These are phyloP conservation scores for Pseudocercospora macadamiae DNA, from an alignment of 2,329 filamentous ascomycete species.

Conservation along the genomic window DNA sequence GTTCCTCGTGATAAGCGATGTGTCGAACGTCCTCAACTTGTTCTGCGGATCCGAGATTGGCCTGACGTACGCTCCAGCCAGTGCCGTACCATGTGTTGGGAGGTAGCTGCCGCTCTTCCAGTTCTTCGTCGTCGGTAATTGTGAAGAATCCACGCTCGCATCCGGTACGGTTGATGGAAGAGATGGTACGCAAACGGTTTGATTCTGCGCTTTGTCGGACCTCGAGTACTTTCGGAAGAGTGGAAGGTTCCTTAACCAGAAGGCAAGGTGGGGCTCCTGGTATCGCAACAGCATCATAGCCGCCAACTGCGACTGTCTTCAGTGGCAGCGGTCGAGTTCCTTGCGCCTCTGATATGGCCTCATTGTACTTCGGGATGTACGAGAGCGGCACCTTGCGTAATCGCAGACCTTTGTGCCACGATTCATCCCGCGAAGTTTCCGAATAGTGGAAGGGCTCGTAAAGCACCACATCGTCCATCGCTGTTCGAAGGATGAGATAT, in stretches of 20 bases:
- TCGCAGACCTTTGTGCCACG: conserved; percentile 62
- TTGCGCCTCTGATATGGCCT: conserved; percentile 55
- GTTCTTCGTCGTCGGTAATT: conserved; percentile 57
- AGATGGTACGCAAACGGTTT: conserved; percentile 52
- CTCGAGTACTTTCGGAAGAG: conserved; percentile 65
- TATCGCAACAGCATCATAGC: conserved; percentile 81
- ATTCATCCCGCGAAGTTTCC: neutral
- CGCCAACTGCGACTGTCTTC: conserved; percentile 66
- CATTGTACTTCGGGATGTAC: conserved; percentile 62
- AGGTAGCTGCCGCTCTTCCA: conserved; percentile 75
- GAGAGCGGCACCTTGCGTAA: conserved; percentile 78
- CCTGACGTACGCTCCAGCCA: conserved; percentile 73
- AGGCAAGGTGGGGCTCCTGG: conserved; percentile 80
- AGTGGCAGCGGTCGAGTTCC: conserved; percentile 53
- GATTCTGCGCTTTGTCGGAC: conserved; percentile 11
- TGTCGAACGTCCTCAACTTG: conserved; percentile 66
- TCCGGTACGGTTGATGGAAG: conserved; percentile 73
- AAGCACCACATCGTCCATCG: conserved; percentile 79
- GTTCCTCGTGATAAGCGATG: conserved; percentile 75
- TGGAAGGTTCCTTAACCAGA: conserved; percentile 79
- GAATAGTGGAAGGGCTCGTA: conserved; percentile 75
- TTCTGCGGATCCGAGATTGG: conserved; percentile 57
- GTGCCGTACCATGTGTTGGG: conserved; percentile 70
- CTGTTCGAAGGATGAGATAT: conserved; percentile 79
- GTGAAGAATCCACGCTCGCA: conserved; percentile 82